Percentiles rank a stretch among this genome's conserved stretches.
These are phyloP conservation scores for Fusarium abutilonis DNA, from an alignment of 2,329 filamentous ascomycete species.

Conservation along the genomic window DNA sequence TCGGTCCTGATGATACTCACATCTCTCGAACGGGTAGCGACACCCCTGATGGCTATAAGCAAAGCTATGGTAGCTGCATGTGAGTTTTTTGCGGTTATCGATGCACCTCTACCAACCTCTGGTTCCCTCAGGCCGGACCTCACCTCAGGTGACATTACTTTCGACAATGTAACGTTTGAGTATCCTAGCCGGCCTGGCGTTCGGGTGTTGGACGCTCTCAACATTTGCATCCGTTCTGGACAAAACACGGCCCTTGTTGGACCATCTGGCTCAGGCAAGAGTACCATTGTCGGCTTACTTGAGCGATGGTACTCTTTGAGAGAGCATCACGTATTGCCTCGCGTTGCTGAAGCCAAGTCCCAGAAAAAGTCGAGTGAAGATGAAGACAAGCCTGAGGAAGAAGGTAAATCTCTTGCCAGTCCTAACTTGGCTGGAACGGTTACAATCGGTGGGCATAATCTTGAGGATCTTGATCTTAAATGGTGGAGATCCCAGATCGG, in stretches of 20 bases:
- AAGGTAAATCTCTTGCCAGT: neutral
- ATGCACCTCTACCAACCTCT: conserved; percentile 36
- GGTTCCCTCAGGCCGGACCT: conserved; percentile 42
- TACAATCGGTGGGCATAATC: neutral
- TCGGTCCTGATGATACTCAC: conserved; percentile 53
- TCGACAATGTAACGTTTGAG: conserved; percentile 47
- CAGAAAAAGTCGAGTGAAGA: neutral
- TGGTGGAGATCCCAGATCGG: conserved; percentile 41
- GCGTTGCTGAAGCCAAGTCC: conserved; percentile 7
- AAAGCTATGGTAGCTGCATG: conserved; percentile 47
- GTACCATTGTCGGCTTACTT: conserved; percentile 72
- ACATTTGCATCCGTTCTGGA: conserved; percentile 63
- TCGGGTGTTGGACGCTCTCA: conserved; percentile 55
- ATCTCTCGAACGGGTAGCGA: conserved; percentile 51
- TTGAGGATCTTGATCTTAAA: conserved; percentile 33
- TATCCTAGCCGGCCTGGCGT: conserved; percentile 38
- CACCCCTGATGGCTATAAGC: conserved; percentile 51
- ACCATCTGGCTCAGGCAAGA: conserved; percentile 74
- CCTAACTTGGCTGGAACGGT: conserved; percentile 14
- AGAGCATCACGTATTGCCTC: conserved; percentile 22
- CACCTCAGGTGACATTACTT: conserved; percentile 56
- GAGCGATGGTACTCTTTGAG: conserved; percentile 70
- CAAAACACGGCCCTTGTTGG: conserved; percentile 76
- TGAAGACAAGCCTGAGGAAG: neutral
- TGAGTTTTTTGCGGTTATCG: conserved; percentile 46